Base-by-base conservation (phyloP, 306 rosid genomes). In the Cajanus cajan region DNA sequence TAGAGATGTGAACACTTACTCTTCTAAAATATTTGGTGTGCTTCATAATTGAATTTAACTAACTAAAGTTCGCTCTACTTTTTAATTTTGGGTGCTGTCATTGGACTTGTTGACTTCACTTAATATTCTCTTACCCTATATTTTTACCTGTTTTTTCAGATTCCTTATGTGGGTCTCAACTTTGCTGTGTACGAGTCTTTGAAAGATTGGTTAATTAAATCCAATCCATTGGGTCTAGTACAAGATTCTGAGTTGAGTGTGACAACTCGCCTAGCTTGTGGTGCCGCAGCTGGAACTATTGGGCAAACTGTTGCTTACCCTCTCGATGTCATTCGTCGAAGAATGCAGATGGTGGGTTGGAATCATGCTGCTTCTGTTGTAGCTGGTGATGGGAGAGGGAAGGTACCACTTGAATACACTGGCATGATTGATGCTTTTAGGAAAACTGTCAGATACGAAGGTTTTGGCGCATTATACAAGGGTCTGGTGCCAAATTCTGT, bases 291-390 rank as follows among this genome's bases (percentile, higher is more conserved):
- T 80, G 98, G 98, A 74, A 91, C 97, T 40, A 80, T 91, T 0
- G 98, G 98, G 73, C 98, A 93, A 89, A 93, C 98, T 45, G 85
- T 91, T 78, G 98, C 97, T 8, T 93, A 93, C 83, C 98, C 98
- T 45, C 95, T 93, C 82, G 98, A 93, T 85, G 98, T 93, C 62
- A 93, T 93, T 79, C 97, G 98, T 70, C 87, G 98, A 74, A 89
- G 98, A 85, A 93, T 93, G 98, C 98, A 93, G 89, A 93, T 93
- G 98, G 97, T 90, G 75, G 98, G 98, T n/a, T 93, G 98, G 98
- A 88, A 73, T 68, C 89, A 93, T 82, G 98, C 96, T 84, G 82
- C 97, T 22, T 91, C 97, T 58, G 88, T 91, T 59, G 67, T 93
- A 48, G 44, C 89, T 68, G 98, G 98, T 37, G 97, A 89, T 71